These are phyloP conservation scores for Mycena amicta DNA, from an alignment of 768 basidiomycete genomes.

Conservation along the genomic window DNA sequence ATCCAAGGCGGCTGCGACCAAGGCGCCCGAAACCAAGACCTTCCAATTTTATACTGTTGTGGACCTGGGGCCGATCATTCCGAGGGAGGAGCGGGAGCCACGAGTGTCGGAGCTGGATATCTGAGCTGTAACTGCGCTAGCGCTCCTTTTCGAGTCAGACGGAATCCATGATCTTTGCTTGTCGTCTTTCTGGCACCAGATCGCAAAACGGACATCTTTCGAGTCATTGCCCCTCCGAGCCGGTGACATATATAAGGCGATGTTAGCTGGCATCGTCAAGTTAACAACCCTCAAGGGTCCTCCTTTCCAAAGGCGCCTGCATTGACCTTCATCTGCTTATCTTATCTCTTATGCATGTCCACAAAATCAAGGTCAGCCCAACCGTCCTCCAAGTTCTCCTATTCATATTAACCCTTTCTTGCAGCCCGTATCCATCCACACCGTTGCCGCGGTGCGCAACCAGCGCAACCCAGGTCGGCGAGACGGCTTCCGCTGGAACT, in stretches of 20 bases:
- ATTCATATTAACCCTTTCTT: not conserved
- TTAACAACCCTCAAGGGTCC: not conserved
- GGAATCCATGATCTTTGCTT: not conserved
- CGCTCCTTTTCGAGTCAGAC: not conserved
- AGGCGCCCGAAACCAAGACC: slow-evolving; percentile 75
- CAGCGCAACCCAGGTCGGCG: slow-evolving; percentile 14
- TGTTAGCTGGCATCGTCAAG: not conserved
- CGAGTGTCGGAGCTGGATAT: slow-evolving; percentile 30
- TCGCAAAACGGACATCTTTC: not conserved
- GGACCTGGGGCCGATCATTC: slow-evolving; percentile 72
- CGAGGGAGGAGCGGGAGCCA: slow-evolving; percentile 49
- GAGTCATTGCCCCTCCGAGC: not conserved
- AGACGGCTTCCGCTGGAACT: slow-evolving; percentile 13
- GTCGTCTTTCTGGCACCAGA: not conserved
- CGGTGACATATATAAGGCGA: not conserved
- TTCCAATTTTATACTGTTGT: slow-evolving; percentile 90
- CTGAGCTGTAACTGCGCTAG: slow-evolving; percentile 4
- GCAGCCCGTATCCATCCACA: not conserved
- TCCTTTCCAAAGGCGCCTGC: not conserved
- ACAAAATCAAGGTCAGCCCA: not conserved
- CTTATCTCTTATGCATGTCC: not conserved
- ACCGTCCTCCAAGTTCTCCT: not conserved
- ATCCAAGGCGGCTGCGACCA: slow-evolving; percentile 41
- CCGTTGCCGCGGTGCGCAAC: not conserved
- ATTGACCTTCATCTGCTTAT: not conserved